phyloP scores from a whole-genome alignment of 2,329 filamentous ascomycete genomes.

The Fusarium scirpi region DNA sequence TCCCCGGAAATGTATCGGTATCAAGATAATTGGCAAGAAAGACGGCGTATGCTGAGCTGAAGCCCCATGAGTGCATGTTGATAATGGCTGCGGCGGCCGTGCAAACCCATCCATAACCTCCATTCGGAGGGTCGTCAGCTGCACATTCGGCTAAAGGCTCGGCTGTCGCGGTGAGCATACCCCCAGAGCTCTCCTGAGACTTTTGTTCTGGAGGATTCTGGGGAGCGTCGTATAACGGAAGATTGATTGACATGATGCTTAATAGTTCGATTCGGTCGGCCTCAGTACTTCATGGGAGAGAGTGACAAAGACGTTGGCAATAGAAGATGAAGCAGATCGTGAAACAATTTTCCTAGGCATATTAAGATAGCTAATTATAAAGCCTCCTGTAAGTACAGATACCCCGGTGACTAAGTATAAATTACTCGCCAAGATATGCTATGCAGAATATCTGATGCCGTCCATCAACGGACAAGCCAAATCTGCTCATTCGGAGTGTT shows the following conservation, averaged over 20 bases:
- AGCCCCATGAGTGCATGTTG: constrained; percentile 79
- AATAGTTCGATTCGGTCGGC: background rate
- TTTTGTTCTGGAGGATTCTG: background rate
- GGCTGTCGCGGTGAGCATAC: background rate
- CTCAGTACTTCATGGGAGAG: background rate
- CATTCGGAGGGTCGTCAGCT: constrained; percentile 60
- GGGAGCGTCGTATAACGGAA: background rate
- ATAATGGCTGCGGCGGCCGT: constrained; percentile 59
- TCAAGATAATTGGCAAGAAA: constrained; percentile 69
- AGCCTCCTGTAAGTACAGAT: no score
- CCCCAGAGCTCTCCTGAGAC: background rate
- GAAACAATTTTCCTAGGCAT: no score
- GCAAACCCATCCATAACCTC: constrained; percentile 67
- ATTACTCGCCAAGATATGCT: no score
- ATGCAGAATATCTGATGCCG: no score
- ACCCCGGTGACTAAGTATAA: no score
- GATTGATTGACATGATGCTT: background rate
- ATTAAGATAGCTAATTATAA: no score
- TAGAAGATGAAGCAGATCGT: no score
- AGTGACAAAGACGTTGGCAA: no score
- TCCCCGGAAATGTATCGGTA: constrained; percentile 70
- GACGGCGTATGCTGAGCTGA: constrained; percentile 67
- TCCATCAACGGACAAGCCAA: no score
- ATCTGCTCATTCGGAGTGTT: no score
- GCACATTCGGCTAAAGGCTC: background rate